phyloP scores from a whole-genome alignment of 352 stramenopile species.

The Thalassiosira livingstoniorum region DNA sequence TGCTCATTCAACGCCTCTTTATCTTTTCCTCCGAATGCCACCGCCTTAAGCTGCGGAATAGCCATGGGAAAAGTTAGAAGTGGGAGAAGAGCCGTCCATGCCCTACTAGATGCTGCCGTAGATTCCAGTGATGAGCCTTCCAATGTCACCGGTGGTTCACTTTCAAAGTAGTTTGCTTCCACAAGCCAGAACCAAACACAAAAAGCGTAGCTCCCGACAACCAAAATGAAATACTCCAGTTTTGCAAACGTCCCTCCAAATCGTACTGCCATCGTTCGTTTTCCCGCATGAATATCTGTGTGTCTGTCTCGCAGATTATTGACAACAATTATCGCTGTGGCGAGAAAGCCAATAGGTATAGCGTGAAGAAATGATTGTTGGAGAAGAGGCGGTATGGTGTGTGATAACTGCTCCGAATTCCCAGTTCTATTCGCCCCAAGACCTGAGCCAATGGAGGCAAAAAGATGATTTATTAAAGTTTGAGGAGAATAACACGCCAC shows the following conservation, averaged over 20 bases:
- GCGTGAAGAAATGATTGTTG: conserved; percentile 55
- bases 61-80: conserved; percentile 72
- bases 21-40: conserved; percentile 74
- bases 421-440: not conserved
- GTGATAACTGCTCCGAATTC: not conserved
- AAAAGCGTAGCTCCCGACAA: conserved; percentile 66
- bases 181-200: conserved; percentile 40
- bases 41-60: conserved; percentile 66
- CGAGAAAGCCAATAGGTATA: conserved; percentile 73
- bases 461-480: no score
- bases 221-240: conserved; percentile 69
- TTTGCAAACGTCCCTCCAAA: conserved; percentile 78
- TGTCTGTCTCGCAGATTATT: conserved; percentile 86
- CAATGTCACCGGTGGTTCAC: no score
- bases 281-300: conserved; percentile 78
- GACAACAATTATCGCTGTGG: conserved; percentile 85
- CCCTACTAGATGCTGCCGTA: conserved; percentile 2
- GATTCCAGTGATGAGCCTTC: not conserved
- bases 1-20: conserved; percentile 78
- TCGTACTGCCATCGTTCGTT: conserved; percentile 80
- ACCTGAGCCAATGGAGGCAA: conserved; percentile 5
- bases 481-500: conserved; percentile 32
- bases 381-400: conserved; percentile 20
- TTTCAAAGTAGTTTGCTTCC: no score
- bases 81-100: conserved; percentile 62